These are phyloP conservation scores for Lophiotrema nucula DNA, from an alignment of 495 filamentous ascomycete genomes.

Conservation along the genomic window DNA sequence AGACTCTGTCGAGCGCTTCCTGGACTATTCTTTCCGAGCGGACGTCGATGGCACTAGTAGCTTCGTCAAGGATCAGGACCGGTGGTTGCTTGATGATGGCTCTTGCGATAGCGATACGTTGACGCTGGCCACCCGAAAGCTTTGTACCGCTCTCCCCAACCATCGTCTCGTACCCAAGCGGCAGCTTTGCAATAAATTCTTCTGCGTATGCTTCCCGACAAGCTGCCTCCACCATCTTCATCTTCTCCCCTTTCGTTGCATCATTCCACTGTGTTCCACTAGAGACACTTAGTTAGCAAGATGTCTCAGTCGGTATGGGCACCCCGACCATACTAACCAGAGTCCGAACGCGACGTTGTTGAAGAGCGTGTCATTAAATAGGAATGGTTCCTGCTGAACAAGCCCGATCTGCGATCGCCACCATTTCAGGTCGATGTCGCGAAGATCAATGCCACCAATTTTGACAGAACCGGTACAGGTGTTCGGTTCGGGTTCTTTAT, in stretches of 20 bases:
- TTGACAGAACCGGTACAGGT: conserved; percentile 31
- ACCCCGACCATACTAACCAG: no score
- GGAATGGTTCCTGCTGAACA: conserved; percentile 40
- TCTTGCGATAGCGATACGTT: conserved; percentile 39
- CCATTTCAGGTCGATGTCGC: conserved; percentile 35
- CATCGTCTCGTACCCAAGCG: conserved; percentile 40
- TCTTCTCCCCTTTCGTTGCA: conserved; percentile 30
- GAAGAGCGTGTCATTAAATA: conserved; percentile 40
- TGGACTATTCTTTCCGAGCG: conserved; percentile 37
- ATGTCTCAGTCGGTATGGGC: no score
- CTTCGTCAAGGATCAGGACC: conserved; percentile 42
- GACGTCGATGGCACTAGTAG: conserved; percentile 39
- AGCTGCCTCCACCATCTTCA: conserved; percentile 31
- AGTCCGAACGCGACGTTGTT: conserved; percentile 37
- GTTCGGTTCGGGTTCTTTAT: conserved; percentile 11
- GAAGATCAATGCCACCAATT: conserved; percentile 30
- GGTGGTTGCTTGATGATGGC: conserved; percentile 36
- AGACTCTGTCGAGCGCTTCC: conserved; percentile 36
- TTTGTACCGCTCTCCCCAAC: conserved; percentile 38
- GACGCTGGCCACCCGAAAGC: conserved; percentile 37
- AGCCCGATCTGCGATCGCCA: conserved; percentile 38
- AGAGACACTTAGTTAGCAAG: no score
- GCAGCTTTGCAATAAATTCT: conserved; percentile 47
- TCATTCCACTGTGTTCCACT: conserved; percentile 32
- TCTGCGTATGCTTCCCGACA: conserved; percentile 42